Evolutionary conservation across 768 basidiomycete genomes (phyloP).

Genomic region (Kwoniella bestiolae): DNA sequence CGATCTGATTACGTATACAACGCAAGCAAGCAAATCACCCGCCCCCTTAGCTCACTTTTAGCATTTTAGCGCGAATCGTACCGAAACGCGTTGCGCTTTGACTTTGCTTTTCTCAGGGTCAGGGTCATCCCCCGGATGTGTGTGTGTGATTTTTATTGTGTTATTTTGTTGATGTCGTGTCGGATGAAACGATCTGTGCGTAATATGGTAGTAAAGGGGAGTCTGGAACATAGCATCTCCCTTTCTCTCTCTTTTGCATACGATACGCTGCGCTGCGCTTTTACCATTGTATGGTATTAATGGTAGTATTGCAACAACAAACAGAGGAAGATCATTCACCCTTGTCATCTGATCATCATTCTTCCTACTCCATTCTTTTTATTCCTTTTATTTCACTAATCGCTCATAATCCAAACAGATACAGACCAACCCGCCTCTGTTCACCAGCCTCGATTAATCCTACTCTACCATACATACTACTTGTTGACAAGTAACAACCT

Average conservation of each 20-base stretch:
- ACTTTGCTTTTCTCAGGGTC: background rate
- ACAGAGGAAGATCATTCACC: conserved; percentile 1
- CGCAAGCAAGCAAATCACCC: background rate
- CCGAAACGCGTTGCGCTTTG: background rate
- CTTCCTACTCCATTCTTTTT: background rate
- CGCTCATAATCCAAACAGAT: background rate
- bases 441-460: background rate
- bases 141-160: background rate
- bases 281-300: no score
- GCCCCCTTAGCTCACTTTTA: background rate
- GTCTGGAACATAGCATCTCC: conserved; percentile 4
- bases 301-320: no score
- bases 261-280: background rate
- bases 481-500: conserved; percentile 6
- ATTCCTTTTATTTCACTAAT: background rate
- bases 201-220: background rate
- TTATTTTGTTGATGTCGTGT: conserved; percentile 9
- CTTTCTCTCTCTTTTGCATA: background rate
- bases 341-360: no score
- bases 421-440: background rate
- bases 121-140: background rate
- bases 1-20: background rate
- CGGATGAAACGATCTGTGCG: conserved; percentile 18
- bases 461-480: no score
- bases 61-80: background rate